These are phyloP conservation scores for Hericium alpestre DNA, from an alignment of 768 basidiomycete species.

Conservation along the genomic window DNA sequence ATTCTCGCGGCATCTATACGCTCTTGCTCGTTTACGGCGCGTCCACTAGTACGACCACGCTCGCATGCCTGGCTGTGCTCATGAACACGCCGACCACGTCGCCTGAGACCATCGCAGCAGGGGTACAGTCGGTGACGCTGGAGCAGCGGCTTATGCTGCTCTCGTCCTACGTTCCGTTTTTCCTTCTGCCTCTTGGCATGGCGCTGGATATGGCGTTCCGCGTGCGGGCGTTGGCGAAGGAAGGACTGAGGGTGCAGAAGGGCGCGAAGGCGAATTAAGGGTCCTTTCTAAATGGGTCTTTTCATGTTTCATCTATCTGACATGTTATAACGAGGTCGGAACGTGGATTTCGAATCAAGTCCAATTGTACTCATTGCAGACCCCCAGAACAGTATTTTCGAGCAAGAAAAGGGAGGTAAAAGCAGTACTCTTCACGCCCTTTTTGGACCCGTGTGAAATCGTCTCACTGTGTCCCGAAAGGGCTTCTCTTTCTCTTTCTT, in stretches of 20 bases:
- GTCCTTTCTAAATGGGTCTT: too few relatives aligned
- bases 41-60: conserved; percentile 66
- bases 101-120: conserved; percentile 19
- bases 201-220: conserved; percentile 55
- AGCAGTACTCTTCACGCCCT: too few relatives aligned
- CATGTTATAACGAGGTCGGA: too few relatives aligned
- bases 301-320: too few relatives aligned
- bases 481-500: too few relatives aligned
- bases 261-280: background rate
- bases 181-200: conserved; percentile 61
- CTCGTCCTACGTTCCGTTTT: conserved; percentile 67
- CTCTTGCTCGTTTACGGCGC: conserved; percentile 67
- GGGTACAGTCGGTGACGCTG: conserved; percentile 30
- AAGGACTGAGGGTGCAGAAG: conserved; percentile 1
- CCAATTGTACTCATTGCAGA: too few relatives aligned
- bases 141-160: conserved; percentile 50
- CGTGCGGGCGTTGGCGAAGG: conserved; percentile 13
- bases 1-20: conserved; percentile 41
- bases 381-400: too few relatives aligned
- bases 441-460: too few relatives aligned
- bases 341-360: too few relatives aligned
- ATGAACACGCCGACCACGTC: conserved; percentile 40
- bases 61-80: conserved; percentile 57
- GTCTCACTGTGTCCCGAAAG: too few relatives aligned
- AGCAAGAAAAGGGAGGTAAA: too few relatives aligned